Base-by-base conservation (phyloP, 768 basidiomycete species). In the Leccinum boreale region DNA sequence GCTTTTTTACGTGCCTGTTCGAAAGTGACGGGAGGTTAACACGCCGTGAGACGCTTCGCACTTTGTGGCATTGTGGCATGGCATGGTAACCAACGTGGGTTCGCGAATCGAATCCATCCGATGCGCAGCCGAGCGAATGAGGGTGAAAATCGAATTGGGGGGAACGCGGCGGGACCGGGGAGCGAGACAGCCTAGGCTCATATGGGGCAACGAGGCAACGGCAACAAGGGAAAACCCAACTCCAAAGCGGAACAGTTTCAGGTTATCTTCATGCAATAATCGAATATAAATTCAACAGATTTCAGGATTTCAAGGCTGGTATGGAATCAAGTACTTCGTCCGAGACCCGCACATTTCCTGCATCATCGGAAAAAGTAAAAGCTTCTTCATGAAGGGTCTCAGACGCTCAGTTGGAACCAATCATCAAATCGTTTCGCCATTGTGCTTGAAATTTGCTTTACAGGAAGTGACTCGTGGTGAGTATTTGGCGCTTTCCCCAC, bases 1-100 rank as follows among this genome's bases (percentile, higher is more conserved):
- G 5, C 31, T 36, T 55, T 39, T n/a, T 2, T 8, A 17, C 3
- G 53, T 63, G 51, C 62, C 62, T 64, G 62, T 58, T 59, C 19
- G 33, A 55, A 36, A 1, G 8, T 52, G 60, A 56, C 53, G 53
- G 29, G 53, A 28, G 35, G 7, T 50, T n/a, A 21, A n/a, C 47
- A 26, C 23, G 57, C 57, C 36, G 31, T 57, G 61, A 57, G 54
- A 62, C 53, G 39, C 24, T 28, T 33, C 54, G 54, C 60, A 56
- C 60, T 42, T 39, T 62, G 52, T 44, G 39, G 39, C 39, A 42
- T 42, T 42, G 39, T 42, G 42, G 42, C 42, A 44, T 44, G 42
- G 53, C 50, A 42, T 61, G 59, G 52, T 56, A 48, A 56, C 58
- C 62, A 51, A 49, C 44, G 33, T 19, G 26, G 42, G 42, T n/a